Conservation (phyloP, 108 stramenopile genomes). For the Parietichytrium sp. region DNA sequence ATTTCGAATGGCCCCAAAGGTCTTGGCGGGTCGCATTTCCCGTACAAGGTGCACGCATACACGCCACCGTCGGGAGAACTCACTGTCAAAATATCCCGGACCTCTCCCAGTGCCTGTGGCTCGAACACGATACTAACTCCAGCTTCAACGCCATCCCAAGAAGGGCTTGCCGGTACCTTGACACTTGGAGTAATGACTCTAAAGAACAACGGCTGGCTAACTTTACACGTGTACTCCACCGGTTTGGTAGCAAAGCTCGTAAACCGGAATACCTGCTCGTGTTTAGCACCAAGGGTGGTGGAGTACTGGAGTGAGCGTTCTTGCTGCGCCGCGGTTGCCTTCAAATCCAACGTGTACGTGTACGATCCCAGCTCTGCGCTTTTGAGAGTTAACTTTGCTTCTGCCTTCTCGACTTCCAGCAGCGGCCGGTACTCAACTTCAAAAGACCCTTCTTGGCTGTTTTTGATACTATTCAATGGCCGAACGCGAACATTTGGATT, state of each 20-base stretch:
- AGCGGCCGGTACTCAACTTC: constrained; percentile 66
- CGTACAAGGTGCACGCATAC: constrained; percentile 55
- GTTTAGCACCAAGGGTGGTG: constrained; percentile 54
- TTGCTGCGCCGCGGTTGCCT: constrained; percentile 51
- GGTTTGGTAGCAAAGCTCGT: constrained; percentile 44
- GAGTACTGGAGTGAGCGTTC: constrained; percentile 51
- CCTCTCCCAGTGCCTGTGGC: constrained; percentile 56
- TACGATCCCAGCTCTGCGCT: constrained; percentile 60
- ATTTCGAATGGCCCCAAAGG: constrained; percentile 59
- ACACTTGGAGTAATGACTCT: neutral
- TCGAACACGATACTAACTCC: constrained; percentile 57
- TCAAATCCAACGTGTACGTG: constrained; percentile 54
- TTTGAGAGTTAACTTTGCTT: constrained; percentile 38
- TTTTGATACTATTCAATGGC: constrained; percentile 50
- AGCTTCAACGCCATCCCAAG: constrained; percentile 61
- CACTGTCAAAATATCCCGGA: constrained; percentile 51
- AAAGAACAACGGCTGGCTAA: constrained; percentile 49
- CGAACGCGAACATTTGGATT: constrained; percentile 47
- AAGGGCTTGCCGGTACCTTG: constrained; percentile 24
- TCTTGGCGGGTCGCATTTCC: constrained; percentile 55
- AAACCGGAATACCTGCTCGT: constrained; percentile 54
- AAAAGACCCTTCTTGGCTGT: constrained; percentile 60
- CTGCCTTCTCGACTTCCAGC: neutral
- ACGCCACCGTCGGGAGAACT: constrained; percentile 44
- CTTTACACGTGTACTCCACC: constrained; percentile 45